Evolutionary conservation across 179 eudicot species (phyloP).

Genomic region (Drosera spatulata): DNA sequence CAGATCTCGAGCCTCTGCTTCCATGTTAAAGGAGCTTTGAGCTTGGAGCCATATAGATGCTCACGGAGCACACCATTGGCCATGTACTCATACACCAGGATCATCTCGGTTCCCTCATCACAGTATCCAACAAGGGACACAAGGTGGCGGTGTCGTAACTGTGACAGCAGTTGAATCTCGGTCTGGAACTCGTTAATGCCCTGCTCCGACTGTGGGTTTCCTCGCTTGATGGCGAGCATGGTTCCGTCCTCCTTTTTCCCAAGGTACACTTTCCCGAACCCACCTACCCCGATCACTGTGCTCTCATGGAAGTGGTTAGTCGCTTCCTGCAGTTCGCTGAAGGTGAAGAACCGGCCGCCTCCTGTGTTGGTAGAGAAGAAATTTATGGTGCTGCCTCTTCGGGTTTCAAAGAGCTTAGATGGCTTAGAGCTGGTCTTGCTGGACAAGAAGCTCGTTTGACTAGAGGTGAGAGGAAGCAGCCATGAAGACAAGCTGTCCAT

Average conservation of each 20-base stretch:
- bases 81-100: conserved; percentile 83
- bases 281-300: conserved; percentile 76
- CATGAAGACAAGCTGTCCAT: conserved; percentile 42
- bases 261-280: conserved; percentile 76
- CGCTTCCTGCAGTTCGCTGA: conserved; percentile 61
- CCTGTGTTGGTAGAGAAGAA: conserved; percentile 48
- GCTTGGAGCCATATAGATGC: conserved; percentile 57
- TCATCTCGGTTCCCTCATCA: conserved; percentile 29
- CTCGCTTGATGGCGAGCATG: conserved; percentile 6
- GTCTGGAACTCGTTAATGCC: conserved; percentile 7
- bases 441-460: conserved; percentile 23
- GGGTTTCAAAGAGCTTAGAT: not conserved
- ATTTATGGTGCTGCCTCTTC: conserved; percentile 23
- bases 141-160: conserved; percentile 2
- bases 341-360: conserved; percentile 58
- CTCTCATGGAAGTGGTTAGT: conserved; percentile 60
- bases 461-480: conserved; percentile 35
- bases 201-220: conserved; percentile 5
- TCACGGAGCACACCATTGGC: conserved; percentile 72
- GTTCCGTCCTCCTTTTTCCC: conserved; percentile 47
- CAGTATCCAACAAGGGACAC: conserved; percentile 3
- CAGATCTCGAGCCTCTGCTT: conserved; percentile 74
- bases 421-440: conserved; percentile 44
- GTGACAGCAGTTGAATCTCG: conserved; percentile 4
- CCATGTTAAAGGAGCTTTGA: conserved; percentile 52